Percentiles rank a stretch among this genome's conserved stretches.
These are phyloP conservation scores for Erythrophleum ivorense DNA, from an alignment of 331 rosid genomes.

Conservation along the genomic window DNA sequence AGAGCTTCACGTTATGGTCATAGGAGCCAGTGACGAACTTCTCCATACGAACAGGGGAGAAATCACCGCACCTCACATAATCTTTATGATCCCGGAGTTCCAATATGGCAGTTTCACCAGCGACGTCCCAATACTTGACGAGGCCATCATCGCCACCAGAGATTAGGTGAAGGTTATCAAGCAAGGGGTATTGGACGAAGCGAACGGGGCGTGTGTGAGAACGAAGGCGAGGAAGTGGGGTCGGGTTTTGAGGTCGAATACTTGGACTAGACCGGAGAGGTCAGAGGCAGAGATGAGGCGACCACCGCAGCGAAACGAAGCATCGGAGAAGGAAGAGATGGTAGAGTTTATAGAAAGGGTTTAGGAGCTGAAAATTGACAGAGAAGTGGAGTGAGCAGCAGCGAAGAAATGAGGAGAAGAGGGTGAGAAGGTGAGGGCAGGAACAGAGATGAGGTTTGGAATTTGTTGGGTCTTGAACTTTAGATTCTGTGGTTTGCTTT, in stretches of 20 bases:
- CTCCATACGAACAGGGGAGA: constrained; percentile 66
- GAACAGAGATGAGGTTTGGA: constrained; percentile 62
- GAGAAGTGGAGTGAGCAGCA: constrained; percentile 71
- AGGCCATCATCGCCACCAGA: constrained; percentile 89
- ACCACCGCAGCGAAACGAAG: constrained; percentile 78
- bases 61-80: constrained; percentile 90
- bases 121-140: constrained; percentile 89
- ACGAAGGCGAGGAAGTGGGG: constrained; percentile 68
- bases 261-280: constrained; percentile 79
- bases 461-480: constrained; percentile 69
- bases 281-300: constrained; percentile 83
- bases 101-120: constrained; percentile 45
- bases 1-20: constrained; percentile 84
- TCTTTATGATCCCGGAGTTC: constrained; percentile 76
- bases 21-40: constrained; percentile 81
- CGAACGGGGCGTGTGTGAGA: constrained; percentile 83
- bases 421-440: constrained; percentile 75
- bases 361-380: constrained; percentile 59
- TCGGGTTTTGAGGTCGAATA: constrained; percentile 70
- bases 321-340: constrained; percentile 61
- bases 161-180: constrained; percentile 75
- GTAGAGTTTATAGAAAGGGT: constrained; percentile 55
- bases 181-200: constrained; percentile 65
- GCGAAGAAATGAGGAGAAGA: constrained; percentile 59
- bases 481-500: constrained; percentile 67